Evolutionary conservation across 441 rosid species (phyloP).

Genomic region (Sinapis alba): DNA sequence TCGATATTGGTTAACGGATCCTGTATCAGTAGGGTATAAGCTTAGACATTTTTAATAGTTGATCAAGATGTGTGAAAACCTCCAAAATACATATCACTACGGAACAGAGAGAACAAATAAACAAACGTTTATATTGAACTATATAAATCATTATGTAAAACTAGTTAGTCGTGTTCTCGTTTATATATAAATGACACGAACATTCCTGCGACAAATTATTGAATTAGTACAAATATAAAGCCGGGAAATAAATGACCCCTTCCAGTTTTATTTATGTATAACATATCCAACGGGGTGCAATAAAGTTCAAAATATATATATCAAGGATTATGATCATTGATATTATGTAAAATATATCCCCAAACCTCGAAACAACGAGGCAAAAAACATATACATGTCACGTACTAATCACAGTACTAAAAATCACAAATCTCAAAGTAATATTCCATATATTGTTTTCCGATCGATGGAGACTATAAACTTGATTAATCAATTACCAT

Average conservation of each 20-base stretch:
- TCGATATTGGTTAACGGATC: background rate
- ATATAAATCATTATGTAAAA: background rate
- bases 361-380: slow-evolving; percentile 38
- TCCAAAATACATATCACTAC: background rate
- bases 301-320: slow-evolving; percentile 13
- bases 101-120: background rate
- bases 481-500: slow-evolving; percentile 49
- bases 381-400: slow-evolving; percentile 32
- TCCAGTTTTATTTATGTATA: slow-evolving; percentile 35
- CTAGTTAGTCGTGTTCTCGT: background rate
- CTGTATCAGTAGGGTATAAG: background rate
- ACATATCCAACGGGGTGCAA: slow-evolving; percentile 16
- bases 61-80: background rate
- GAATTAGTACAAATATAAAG: background rate
- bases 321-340: slow-evolving; percentile 15
- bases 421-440: slow-evolving; percentile 33
- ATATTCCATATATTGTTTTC: slow-evolving; percentile 5
- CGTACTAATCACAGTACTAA: slow-evolving; percentile 21
- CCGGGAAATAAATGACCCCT: background rate
- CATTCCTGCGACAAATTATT: background rate
- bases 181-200: background rate
- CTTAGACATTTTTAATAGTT: background rate
- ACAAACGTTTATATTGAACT: background rate
- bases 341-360: slow-evolving; percentile 34
- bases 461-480: slow-evolving; percentile 6